Percentiles rank a stretch among this genome's conserved stretches.
phyloP scores from a whole-genome alignment of 2,329 filamentous ascomycete genomes.

The Pleomassaria siparia region DNA sequence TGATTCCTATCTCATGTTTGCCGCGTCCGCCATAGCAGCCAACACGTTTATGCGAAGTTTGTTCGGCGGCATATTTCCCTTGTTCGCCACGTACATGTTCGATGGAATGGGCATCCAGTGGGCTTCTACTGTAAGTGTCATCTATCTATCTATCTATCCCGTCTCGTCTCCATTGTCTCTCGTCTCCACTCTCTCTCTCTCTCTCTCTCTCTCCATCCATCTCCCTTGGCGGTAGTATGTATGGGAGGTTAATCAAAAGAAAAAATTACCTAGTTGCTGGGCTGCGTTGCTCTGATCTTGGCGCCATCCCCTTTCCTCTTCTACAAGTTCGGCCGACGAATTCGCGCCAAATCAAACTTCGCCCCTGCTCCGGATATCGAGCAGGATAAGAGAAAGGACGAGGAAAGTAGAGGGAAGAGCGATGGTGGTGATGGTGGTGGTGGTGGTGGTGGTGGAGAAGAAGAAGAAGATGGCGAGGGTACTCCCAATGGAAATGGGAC shows the following conservation, averaged over 20 bases:
- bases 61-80: slow-evolving; percentile 54
- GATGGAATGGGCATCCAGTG: neutral
- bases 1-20: slow-evolving; percentile 60
- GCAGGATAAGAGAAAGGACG: slow-evolving; percentile 37
- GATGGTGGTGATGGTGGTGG: neutral
- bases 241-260: slow-evolving; percentile 54
- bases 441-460: neutral
- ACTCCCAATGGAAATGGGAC: too few species aligned
- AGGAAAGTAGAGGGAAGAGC: slow-evolving; percentile 27
- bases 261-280: slow-evolving; percentile 44
- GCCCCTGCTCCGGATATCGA: slow-evolving; percentile 45
- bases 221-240: too few species aligned
- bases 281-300: slow-evolving; percentile 45
- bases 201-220: too few species aligned
- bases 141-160: too few species aligned
- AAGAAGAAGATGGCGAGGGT: neutral
- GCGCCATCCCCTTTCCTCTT: slow-evolving; percentile 50
- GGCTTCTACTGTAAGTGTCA: slow-evolving; percentile 43
- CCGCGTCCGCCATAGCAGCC: slow-evolving; percentile 57
- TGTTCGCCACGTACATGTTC: slow-evolving; percentile 49
- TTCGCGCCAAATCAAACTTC: slow-evolving; percentile 46
- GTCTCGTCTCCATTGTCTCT: too few species aligned
- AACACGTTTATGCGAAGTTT: slow-evolving; percentile 57
- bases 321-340: slow-evolving; percentile 47
- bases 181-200: too few species aligned